A percentile compares a stretch with the other conserved stretches of the same genome.
Conservation (phyloP, 202 grass and related monocot genomes). For the Alloteropsis angusta region DNA sequence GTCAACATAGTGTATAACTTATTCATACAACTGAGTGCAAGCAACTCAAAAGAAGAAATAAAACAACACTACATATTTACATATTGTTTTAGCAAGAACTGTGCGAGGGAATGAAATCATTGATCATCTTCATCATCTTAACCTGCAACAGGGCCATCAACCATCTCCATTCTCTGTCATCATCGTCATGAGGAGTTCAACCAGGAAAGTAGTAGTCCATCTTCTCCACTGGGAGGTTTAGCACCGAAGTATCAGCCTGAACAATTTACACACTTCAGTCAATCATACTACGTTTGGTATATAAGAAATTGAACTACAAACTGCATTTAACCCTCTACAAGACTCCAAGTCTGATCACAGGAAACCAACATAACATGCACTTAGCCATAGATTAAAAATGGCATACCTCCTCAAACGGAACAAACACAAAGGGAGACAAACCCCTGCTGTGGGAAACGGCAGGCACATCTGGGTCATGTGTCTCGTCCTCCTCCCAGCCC, state of each 20-base stretch:
- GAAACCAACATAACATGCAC: background rate
- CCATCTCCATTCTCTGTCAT: background rate
- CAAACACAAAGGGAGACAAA: conserved; percentile 79
- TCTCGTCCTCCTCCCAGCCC: conserved; percentile 87
- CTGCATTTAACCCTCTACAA: background rate
- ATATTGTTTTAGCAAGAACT: background rate
- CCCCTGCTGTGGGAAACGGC: conserved; percentile 80
- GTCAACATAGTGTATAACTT: background rate
- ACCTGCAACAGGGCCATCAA: background rate
- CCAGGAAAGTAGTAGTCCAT: conserved; percentile 85
- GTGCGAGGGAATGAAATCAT: background rate
- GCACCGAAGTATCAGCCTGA: conserved; percentile 74
- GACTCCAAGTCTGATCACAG: background rate
- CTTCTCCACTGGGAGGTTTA: conserved; percentile 88
- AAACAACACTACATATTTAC: conserved; percentile 20
- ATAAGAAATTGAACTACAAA: background rate
- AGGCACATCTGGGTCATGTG: conserved; percentile 86
- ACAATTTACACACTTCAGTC: background rate
- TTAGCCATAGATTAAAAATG: background rate
- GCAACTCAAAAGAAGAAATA: background rate
- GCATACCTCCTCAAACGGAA: conserved; percentile 84
- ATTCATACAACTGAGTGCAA: background rate
- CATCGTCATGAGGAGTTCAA: background rate
- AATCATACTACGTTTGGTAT: background rate
- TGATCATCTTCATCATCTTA: background rate